Percentiles rank a stretch among this genome's conserved stretches.
Conservation (phyloP, 345 rosid genomes). For the Chamaenerion angustifolium region DNA sequence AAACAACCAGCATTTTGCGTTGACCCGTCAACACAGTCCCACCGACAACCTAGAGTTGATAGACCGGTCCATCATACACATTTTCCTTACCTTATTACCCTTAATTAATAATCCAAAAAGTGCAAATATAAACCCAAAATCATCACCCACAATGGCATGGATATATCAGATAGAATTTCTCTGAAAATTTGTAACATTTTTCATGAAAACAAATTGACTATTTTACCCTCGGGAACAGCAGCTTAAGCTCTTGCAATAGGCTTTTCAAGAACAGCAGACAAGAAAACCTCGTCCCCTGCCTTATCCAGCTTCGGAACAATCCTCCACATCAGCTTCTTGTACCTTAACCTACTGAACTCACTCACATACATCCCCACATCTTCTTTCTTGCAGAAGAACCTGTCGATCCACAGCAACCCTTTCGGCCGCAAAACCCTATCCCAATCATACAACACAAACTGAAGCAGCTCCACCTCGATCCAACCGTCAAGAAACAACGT, state of each 20-base stretch:
- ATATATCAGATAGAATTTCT: too few relatives aligned
- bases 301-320: constrained; percentile 35
- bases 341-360: constrained; percentile 32
- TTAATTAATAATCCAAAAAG: too few relatives aligned
- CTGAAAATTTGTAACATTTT: too few relatives aligned
- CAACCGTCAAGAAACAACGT: constrained; percentile 37
- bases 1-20: too few relatives aligned
- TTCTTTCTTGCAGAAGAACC: constrained; percentile 36
- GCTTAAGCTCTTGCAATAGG: constrained; percentile 8
- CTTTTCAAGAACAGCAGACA: constrained; percentile 48
- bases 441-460: constrained; percentile 37
- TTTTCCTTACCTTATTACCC: too few relatives aligned
- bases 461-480: constrained; percentile 32
- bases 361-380: constrained; percentile 24
- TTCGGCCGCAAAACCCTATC: constrained; percentile 31
- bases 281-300: constrained; percentile 27
- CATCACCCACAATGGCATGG: too few relatives aligned
- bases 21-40: too few relatives aligned
- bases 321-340: constrained; percentile 30
- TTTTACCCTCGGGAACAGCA: too few relatives aligned
- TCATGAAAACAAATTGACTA: too few relatives aligned
- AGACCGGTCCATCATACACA: too few relatives aligned
- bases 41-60: too few relatives aligned
- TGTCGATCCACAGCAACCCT: constrained; percentile 43
- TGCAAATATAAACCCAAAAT: too few relatives aligned